Percentiles rank a stretch among this genome's conserved stretches.
Evolutionary conservation across 2,329 filamentous ascomycete species (phyloP).

Genomic region (Colletotrichum limetticola): DNA sequence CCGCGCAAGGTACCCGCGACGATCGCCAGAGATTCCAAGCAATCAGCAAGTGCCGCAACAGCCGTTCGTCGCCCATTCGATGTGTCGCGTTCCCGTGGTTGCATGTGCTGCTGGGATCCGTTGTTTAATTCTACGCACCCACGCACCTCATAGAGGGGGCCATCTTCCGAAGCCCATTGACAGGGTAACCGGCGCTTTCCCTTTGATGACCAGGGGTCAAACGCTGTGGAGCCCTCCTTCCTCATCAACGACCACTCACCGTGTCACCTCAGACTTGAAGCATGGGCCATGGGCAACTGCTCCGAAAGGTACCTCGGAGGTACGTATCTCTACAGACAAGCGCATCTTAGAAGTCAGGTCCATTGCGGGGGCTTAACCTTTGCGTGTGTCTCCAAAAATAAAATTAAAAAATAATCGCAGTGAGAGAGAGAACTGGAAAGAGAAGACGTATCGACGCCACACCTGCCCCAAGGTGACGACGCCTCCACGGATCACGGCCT

Average conservation of each 20-base stretch:
- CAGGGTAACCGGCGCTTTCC: slow-evolving; percentile 29
- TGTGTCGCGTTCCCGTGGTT: slow-evolving; percentile 30
- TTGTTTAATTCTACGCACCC: slow-evolving; percentile 16
- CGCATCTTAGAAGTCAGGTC: background rate
- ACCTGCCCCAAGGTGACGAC: slow-evolving; percentile 28
- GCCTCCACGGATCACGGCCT: slow-evolving; percentile 8
- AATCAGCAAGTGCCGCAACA: slow-evolving; percentile 31
- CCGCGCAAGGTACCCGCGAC: slow-evolving; percentile 21
- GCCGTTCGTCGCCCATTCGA: slow-evolving; percentile 29
- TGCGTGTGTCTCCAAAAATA: slow-evolving; percentile 28
- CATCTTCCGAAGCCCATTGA: slow-evolving; percentile 25
- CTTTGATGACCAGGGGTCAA: slow-evolving; percentile 2
- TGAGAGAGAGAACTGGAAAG: background rate
- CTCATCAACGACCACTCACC: background rate
- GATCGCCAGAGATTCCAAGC: slow-evolving; percentile 23
- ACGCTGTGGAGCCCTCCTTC: background rate
- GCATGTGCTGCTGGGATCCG: slow-evolving; percentile 26
- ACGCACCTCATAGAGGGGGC: background rate
- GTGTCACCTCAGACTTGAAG: background rate
- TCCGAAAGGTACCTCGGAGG: background rate
- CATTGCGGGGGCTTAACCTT: slow-evolving; percentile 13
- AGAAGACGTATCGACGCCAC: slow-evolving; percentile 19
- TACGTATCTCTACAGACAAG: background rate
- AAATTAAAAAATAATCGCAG: background rate
- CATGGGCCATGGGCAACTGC: too few relatives aligned